A percentile compares a stretch with the other conserved stretches of the same genome.
These are phyloP conservation scores for Malassezia globosa DNA, from an alignment of 1,284 basidiomycete species.

Conservation along the genomic window DNA sequence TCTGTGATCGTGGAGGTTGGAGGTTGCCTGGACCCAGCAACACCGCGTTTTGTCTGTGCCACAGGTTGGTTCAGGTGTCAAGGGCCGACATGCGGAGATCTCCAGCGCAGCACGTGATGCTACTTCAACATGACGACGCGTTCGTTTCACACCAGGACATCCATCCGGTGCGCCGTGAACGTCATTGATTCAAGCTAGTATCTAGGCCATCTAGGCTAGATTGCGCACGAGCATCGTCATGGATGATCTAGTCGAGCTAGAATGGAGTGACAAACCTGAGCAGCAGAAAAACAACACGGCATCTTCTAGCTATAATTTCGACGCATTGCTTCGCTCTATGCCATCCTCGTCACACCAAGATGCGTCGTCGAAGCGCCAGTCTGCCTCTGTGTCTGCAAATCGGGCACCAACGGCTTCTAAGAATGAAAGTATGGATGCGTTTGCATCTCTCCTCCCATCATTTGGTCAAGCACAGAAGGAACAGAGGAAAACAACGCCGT, in stretches of 20 bases:
- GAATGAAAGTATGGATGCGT: slow-evolving; percentile 21
- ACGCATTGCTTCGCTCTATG: slow-evolving; percentile 26
- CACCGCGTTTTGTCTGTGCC: no score
- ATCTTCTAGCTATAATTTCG: slow-evolving; percentile 22
- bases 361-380: slow-evolving; percentile 3
- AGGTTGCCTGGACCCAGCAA: no score
- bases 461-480: neutral
- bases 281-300: neutral
- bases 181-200: no score
- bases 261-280: slow-evolving; percentile 23
- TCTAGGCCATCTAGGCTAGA: no score
- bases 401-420: neutral
- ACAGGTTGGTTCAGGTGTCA: no score
- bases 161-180: no score
- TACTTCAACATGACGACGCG: no score
- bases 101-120: no score
- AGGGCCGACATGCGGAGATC: no score
- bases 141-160: no score
- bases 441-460: slow-evolving; percentile 30
- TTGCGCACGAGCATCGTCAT: slow-evolving; percentile 23
- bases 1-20: neutral
- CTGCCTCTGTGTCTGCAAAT: neutral
- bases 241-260: slow-evolving; percentile 44
- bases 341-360: slow-evolving; percentile 5
- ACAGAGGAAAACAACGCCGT: neutral